Conservation (phyloP, 164 flowering plant species). For the Kingdonia uniflora region DNA sequence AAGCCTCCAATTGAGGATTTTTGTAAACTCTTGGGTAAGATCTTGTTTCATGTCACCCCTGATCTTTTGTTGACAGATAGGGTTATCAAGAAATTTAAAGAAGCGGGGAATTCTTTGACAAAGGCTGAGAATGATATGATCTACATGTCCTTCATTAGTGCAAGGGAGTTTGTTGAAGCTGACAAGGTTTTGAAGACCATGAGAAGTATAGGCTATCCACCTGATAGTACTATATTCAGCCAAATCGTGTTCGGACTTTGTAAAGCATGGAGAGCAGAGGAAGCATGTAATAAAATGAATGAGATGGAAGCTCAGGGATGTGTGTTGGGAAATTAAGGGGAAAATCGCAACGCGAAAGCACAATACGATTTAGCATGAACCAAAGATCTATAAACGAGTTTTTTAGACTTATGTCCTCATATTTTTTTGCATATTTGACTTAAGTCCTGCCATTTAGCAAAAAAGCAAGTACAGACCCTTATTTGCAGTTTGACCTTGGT, state of each 20-base stretch:
- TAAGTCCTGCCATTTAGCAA: too few relatives aligned
- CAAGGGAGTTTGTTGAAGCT: slow-evolving; percentile 75
- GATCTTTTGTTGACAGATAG: slow-evolving; percentile 55
- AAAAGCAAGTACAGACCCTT: too few relatives aligned
- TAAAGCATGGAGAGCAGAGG: slow-evolving; percentile 54
- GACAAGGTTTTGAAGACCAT: slow-evolving; percentile 46
- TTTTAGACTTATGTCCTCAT: too few relatives aligned
- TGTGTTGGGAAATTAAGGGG: too few relatives aligned
- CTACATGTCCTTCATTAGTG: slow-evolving; percentile 58
- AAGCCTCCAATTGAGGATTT: slow-evolving; percentile 58
- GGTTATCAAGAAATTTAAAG: slow-evolving; percentile 54
- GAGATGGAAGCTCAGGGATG: slow-evolving; percentile 74
- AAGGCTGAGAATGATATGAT: slow-evolving; percentile 72
- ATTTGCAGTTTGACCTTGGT: too few relatives aligned
- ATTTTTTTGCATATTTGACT: too few relatives aligned
- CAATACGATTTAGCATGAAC: too few relatives aligned
- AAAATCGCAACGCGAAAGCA: too few relatives aligned
- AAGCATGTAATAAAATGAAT: slow-evolving; percentile 54
- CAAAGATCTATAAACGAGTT: too few relatives aligned
- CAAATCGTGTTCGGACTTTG: slow-evolving; percentile 78
- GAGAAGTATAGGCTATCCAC: slow-evolving; percentile 63
- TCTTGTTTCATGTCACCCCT: slow-evolving; percentile 26
- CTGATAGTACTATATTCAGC: slow-evolving; percentile 79
- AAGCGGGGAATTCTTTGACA: slow-evolving; percentile 39
- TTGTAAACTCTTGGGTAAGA: slow-evolving; percentile 32